Evolutionary conservation across 2,329 filamentous ascomycete genomes (phyloP), one percentile per base, ranked within the genome.

Genomic region (Ophiosphaerella herpotricha): DNA sequence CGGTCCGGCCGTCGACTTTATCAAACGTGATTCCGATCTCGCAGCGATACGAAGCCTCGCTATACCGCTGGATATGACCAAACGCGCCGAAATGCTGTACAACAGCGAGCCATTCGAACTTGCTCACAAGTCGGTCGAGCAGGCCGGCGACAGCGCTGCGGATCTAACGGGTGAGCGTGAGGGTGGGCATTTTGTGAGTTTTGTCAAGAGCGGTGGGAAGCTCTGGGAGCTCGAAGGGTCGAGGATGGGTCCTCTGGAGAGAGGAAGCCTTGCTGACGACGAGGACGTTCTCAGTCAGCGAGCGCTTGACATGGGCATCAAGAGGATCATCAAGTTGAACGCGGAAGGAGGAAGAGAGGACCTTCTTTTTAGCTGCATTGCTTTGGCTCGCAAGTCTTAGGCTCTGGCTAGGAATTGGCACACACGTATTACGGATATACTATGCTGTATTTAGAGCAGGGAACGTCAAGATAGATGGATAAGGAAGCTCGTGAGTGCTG

Each of bases 171-270:
- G 83, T 24, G 88, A 88, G 63, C 51, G 48, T 49, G 80, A 95
- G 14, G 91, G 96, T 69, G 79, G 95, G 64, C 92, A 97, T 78
- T 97, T 94, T 72, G 91, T 97, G 43, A 91, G 89, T 66, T 97
- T 97, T 75, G 88, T 93, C 43, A 92, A 91, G 78, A 80, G 78
- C 3, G 75, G 74, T 45, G 84, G 88, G 70, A 86, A 85, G 41
- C 77, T 93, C 40, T 93, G 88, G 84, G 90, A 93, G 76, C 71
- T 93, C 61, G 89, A 93, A 74, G 90, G 90, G 1, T 71, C 78
- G 23, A 77, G 87, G 47, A 87, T 85, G 59, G 89, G 89, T 0
- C 89, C 89, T 2, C 72, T 92, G 41, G 83, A 89, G 56, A 77
- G 89, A n/a, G 76, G 76, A 7, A 39, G 29, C 42, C 56, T 78